phyloP scores from a whole-genome alignment of 768 basidiomycete genomes.

The Macrolepiota dolichaula region DNA sequence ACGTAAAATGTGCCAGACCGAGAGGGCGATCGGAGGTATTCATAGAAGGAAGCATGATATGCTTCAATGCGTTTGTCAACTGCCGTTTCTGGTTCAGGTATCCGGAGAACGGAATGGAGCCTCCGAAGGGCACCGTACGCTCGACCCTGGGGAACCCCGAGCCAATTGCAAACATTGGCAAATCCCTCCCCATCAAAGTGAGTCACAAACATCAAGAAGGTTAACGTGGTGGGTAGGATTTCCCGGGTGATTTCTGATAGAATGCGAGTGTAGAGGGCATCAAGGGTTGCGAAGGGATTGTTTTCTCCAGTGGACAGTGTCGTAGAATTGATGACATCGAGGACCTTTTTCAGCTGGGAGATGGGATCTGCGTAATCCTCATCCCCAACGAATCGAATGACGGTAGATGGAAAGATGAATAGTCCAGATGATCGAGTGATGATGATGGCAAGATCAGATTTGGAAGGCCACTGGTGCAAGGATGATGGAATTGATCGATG shows the following conservation, averaged over 20 bases:
- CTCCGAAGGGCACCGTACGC: background rate
- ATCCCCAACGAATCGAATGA: conserved; percentile 19
- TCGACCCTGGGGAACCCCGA: background rate
- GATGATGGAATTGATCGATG: background rate
- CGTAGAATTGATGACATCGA: background rate
- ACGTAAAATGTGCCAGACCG: background rate
- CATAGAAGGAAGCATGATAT: background rate
- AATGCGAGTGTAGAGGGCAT: conserved; percentile 6
- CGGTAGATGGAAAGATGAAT: conserved; percentile 23
- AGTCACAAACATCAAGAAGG: background rate
- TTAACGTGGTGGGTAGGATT: background rate
- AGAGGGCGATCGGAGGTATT: background rate
- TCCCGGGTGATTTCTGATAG: background rate
- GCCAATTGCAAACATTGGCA: background rate
- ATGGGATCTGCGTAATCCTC: background rate
- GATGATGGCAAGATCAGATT: conserved; percentile 9
- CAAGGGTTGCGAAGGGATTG: conserved; percentile 4
- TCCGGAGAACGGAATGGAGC: background rate
- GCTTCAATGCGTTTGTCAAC: background rate
- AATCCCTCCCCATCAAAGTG: background rate
- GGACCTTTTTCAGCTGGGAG: conserved; percentile 1
- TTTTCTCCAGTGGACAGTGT: background rate
- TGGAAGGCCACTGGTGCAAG: conserved; percentile 18
- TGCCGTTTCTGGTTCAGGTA: background rate
- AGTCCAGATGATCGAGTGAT: conserved; percentile 19